These are phyloP conservation scores for Solanum hybrid DNA, from an alignment of 305 asterid genomes.

Conservation along the genomic window DNA sequence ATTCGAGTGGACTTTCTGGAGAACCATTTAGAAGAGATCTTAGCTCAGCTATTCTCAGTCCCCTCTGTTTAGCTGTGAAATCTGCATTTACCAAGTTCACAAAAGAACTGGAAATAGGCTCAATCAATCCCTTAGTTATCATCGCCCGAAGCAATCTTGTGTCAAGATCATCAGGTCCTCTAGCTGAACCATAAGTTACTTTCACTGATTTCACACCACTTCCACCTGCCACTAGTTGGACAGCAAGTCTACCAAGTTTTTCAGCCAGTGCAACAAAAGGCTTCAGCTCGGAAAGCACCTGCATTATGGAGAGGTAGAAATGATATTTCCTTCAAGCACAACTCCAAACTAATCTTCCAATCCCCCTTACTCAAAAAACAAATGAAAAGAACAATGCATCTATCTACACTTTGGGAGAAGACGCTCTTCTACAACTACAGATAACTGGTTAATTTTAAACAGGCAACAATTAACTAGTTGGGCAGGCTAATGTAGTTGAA, in stretches of 20 bases:
- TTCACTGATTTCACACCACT: conserved; percentile 70
- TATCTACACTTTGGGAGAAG: neutral
- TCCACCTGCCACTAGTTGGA: conserved; percentile 86
- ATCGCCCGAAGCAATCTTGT: conserved; percentile 84
- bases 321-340: conserved; percentile 1
- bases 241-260: conserved; percentile 91
- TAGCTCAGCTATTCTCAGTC: conserved; percentile 70
- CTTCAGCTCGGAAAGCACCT: conserved; percentile 79
- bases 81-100: conserved; percentile 88
- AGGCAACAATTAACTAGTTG: neutral
- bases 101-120: conserved; percentile 70
- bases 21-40: conserved; percentile 60
- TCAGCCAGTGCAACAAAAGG: conserved; percentile 78
- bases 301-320: conserved; percentile 7
- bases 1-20: conserved; percentile 75
- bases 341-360: neutral
- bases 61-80: conserved; percentile 88
- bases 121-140: conserved; percentile 91
- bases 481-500: neutral
- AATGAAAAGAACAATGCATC: neutral
- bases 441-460: neutral
- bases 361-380: neutral
- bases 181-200: conserved; percentile 67
- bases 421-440: neutral
- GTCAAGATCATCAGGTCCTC: conserved; percentile 89